These are phyloP conservation scores for Emericellopsis cladophorae DNA, from an alignment of 2,329 filamentous ascomycete species.

Conservation along the genomic window DNA sequence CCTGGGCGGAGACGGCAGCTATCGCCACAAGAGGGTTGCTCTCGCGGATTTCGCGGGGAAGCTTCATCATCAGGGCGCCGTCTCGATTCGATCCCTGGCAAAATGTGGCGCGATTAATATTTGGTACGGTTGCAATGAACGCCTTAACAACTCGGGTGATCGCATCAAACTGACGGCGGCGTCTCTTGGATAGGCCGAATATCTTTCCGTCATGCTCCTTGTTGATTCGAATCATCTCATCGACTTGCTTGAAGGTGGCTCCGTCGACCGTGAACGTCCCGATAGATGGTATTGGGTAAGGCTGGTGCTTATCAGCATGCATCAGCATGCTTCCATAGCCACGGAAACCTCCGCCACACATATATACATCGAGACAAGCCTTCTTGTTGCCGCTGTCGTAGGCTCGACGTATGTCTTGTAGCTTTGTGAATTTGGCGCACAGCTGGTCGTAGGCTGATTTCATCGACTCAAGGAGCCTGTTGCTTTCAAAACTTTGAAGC, in stretches of 20 bases:
- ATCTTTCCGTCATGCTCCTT: slow-evolving; percentile 39
- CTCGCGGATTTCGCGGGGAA: slow-evolving; percentile 45
- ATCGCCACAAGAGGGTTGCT: slow-evolving; percentile 47
- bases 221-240: slow-evolving; percentile 38
- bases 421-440: slow-evolving; percentile 32
- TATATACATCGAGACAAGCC: slow-evolving; percentile 55
- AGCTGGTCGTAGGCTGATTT: slow-evolving; percentile 44
- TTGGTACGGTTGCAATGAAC: slow-evolving; percentile 55
- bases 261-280: slow-evolving; percentile 62
- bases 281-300: slow-evolving; percentile 75
- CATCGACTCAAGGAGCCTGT: slow-evolving; percentile 46
- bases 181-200: slow-evolving; percentile 68
- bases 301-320: slow-evolving; percentile 57
- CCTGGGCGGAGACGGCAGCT: slow-evolving; percentile 9
- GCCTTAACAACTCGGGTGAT: slow-evolving; percentile 71
- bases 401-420: slow-evolving; percentile 26
- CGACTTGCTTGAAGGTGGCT: slow-evolving; percentile 43
- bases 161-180: slow-evolving; percentile 71
- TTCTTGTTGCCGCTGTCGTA: slow-evolving; percentile 14
- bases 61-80: slow-evolving; percentile 63
- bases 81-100: slow-evolving; percentile 82
- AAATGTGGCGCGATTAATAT: slow-evolving; percentile 64
- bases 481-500: slow-evolving; percentile 30
- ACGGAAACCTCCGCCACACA: slow-evolving; percentile 81
- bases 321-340: slow-evolving; percentile 87